Evolutionary conservation across 1,284 basidiomycete genomes (phyloP), one percentile per base, ranked within the genome.

Genomic region (Ceratobasidium theobromae): DNA sequence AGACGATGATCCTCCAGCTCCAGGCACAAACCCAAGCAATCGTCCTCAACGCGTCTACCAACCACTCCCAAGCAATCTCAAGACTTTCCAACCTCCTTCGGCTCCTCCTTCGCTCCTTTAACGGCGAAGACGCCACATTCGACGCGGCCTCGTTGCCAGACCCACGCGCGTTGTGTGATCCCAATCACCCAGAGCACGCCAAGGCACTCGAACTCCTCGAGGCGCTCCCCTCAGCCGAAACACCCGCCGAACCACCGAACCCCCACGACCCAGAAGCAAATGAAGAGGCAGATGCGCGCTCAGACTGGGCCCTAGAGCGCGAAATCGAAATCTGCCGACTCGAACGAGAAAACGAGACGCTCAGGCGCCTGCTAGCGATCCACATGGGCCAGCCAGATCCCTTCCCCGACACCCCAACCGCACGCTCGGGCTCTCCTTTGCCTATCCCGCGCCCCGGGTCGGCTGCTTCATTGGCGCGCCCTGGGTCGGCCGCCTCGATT

Each of bases 231-330:
- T 51, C 46, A n/a, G 30, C 43, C 21, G 57, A 60, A 40, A 18
- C 27, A 6, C 9, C 48, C 18, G 48, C 48, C 43, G 14, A 14
- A 12, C 27, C 35, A n/a, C 6, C 21, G 1, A n/a, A 55, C 40
- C 25, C 75, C 78, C 5, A 41, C 71, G 46, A 60, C 14, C 70
- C 73, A 16, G 76, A 76, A 66, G 75, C 75, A 54, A 18, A 43
- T 70, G 40, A 66, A 57, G 53, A 76, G 68, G 68, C 71, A 3
- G 75, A 74, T 9, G 76, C 73, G 33, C 75, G 82, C 48, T 78
- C 80, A 23, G 93, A 96, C 76, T 95, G 93, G 90, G 86, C 89
- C 0, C 70, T 88, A 67, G 90, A 93, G 74, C 83, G 94, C 67
- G 94, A 96, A 75, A 79, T 79, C 71, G 93, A 96, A 78, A 89